These are phyloP conservation scores for Priceomyces castillae DNA, from an alignment of 805 yeast genomes.

Conservation along the genomic window DNA sequence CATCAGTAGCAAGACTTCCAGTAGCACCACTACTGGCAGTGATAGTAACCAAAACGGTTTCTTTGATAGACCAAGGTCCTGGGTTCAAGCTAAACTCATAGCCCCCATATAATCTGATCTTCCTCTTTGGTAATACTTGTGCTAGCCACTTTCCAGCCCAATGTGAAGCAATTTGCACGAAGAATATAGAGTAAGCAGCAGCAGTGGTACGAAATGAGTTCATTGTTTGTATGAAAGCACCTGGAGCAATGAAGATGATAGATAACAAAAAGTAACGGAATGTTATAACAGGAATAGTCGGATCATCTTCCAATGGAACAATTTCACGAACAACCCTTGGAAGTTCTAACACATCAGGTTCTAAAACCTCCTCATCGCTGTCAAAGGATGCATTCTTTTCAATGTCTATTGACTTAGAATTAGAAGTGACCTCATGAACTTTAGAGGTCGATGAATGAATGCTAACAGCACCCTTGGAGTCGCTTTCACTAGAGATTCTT, in stretches of 20 bases:
- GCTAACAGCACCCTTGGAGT: neutral
- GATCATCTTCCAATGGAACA: constrained; percentile 40
- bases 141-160: constrained; percentile 49
- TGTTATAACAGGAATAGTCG: constrained; percentile 35
- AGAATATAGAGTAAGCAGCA: constrained; percentile 51
- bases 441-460: neutral
- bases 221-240: constrained; percentile 42
- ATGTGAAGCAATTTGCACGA: constrained; percentile 50
- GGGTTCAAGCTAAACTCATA: constrained; percentile 41
- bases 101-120: constrained; percentile 15
- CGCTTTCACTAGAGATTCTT: neutral
- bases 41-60: constrained; percentile 49
- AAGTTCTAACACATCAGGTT: constrained; percentile 23
- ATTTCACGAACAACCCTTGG: constrained; percentile 34
- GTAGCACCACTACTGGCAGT: constrained; percentile 54
- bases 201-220: constrained; percentile 43
- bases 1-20: constrained; percentile 49
- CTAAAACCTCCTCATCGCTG: constrained; percentile 7
- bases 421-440: neutral
- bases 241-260: constrained; percentile 36
- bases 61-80: constrained; percentile 56
- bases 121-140: constrained; percentile 33
- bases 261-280: constrained; percentile 35
- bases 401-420: neutral
- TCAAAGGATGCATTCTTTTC: constrained; percentile 1